These are phyloP conservation scores for Prunus padus DNA, from an alignment of 306 rosid genomes.

Conservation along the genomic window DNA sequence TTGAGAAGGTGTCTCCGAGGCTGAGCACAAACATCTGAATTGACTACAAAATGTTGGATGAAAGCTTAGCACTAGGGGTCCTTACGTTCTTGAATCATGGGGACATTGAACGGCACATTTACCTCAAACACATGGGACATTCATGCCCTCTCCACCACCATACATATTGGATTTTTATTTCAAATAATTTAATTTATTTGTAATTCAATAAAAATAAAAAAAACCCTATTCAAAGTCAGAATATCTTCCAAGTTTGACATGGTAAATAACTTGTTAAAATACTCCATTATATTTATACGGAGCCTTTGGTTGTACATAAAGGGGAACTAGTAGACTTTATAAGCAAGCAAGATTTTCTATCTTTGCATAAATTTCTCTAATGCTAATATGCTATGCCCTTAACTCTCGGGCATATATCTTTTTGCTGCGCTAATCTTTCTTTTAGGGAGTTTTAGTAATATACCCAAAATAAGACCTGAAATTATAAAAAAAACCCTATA, in stretches of 20 bases:
- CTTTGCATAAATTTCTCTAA: constrained; percentile 1
- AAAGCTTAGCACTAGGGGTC: neutral
- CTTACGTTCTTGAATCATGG: neutral
- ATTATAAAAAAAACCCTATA: no score
- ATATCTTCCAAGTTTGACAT: no score
- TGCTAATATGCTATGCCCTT: neutral
- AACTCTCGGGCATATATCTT: constrained; percentile 10
- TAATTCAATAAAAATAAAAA: no score
- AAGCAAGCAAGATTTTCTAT: neutral
- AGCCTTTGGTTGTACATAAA: neutral
- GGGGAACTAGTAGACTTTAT: no score
- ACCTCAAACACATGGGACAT: neutral
- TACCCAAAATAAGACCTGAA: no score
- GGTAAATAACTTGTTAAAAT: no score
- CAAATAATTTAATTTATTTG: no score
- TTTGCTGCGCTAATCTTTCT: neutral
- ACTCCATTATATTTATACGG: neutral
- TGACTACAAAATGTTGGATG: neutral
- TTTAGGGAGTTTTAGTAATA: no score
- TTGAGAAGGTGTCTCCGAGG: neutral
- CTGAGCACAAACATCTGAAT: neutral
- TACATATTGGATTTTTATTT: no score
- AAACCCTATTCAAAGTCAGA: neutral
- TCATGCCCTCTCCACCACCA: no score
- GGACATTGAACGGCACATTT: neutral